Conservation (phyloP, 768 basidiomycete genomes). For the Boletus sp. region DNA sequence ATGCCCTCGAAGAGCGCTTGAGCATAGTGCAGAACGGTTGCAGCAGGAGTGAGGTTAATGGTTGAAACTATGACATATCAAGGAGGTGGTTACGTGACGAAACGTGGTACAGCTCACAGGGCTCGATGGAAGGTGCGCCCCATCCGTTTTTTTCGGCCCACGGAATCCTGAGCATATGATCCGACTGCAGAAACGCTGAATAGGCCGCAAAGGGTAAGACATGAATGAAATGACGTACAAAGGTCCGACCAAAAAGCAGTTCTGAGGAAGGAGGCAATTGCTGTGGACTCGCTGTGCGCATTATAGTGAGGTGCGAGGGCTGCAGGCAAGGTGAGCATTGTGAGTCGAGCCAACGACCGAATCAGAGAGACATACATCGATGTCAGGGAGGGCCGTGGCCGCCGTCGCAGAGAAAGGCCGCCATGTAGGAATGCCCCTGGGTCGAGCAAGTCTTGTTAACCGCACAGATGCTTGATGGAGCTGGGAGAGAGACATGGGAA, state of each 20-base stretch:
- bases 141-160: slow-evolving; percentile 78
- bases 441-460: slow-evolving; percentile 2
- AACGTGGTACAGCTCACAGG: slow-evolving; percentile 53
- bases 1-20: slow-evolving; percentile 91
- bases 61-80: slow-evolving; percentile 20
- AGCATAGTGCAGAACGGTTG: slow-evolving; percentile 89
- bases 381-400: slow-evolving; percentile 41
- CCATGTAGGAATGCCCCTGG: slow-evolving; percentile 6
- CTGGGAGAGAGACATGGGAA: slow-evolving; percentile 22
- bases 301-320: slow-evolving; percentile 54
- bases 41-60: slow-evolving; percentile 31
- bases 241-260: slow-evolving; percentile 83
- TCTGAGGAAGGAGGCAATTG: slow-evolving; percentile 60
- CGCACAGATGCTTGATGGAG: slow-evolving; percentile 13
- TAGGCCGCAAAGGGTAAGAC: slow-evolving; percentile 6
- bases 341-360: neutral
- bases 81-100: neutral
- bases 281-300: slow-evolving; percentile 50
- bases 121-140: slow-evolving; percentile 78
- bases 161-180: slow-evolving; percentile 81
- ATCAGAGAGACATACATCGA: slow-evolving; percentile 42
- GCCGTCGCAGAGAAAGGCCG: slow-evolving; percentile 14
- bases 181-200: slow-evolving; percentile 48
- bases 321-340: slow-evolving; percentile 23
- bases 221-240: slow-evolving; percentile 46